phyloP scores from a whole-genome alignment of 2,329 filamentous ascomycete genomes.

The Conoideocrella luteorostrata region DNA sequence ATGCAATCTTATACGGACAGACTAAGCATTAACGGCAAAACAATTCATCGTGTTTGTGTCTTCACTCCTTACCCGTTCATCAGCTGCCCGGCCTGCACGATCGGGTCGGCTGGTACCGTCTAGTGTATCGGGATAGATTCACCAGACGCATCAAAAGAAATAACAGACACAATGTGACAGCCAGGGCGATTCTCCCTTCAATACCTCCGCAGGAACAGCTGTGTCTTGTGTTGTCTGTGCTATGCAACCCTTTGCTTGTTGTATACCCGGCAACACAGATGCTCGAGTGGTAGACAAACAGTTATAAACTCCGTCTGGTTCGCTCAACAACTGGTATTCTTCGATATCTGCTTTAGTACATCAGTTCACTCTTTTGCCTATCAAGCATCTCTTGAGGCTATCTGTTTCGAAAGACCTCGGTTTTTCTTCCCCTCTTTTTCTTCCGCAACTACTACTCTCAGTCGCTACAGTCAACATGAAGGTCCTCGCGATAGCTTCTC shows the following conservation, averaged over 20 bases:
- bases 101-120: constrained; percentile 1
- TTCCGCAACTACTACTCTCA: background rate
- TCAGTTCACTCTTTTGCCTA: background rate
- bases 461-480: constrained; percentile 9
- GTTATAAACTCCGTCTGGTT: constrained; percentile 1
- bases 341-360: background rate
- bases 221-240: background rate
- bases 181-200: background rate
- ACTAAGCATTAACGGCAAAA: background rate
- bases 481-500: constrained; percentile 10
- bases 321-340: background rate
- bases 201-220: background rate
- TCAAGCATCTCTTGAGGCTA: background rate
- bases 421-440: constrained; percentile 1
- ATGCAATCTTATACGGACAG: constrained; percentile 1
- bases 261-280: background rate
- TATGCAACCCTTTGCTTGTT: background rate
- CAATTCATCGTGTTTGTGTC: background rate
- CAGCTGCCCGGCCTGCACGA: background rate
- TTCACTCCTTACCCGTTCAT: background rate
- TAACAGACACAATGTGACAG: background rate
- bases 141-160: background rate
- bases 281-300: background rate
- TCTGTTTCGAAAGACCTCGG: background rate
- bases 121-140: background rate